phyloP scores from a whole-genome alignment of 2,329 filamentous ascomycete species.

The Gaeumannomyces sp. region DNA sequence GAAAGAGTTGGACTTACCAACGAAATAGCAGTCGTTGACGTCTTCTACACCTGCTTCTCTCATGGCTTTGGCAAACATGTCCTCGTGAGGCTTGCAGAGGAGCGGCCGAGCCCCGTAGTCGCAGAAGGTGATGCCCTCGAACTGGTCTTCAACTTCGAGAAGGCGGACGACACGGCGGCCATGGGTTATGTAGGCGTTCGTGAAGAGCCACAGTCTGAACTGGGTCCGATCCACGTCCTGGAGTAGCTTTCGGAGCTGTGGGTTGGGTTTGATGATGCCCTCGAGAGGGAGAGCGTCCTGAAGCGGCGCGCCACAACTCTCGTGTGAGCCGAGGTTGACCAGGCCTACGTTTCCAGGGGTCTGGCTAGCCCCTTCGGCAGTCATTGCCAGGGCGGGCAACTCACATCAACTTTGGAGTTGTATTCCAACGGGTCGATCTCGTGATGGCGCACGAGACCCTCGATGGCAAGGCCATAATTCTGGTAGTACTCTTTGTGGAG shows the following conservation, averaged over 20 bases:
- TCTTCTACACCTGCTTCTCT: conserved; percentile 66
- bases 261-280: conserved; percentile 72
- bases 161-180: conserved; percentile 75
- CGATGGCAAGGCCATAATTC: conserved; percentile 94
- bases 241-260: conserved; percentile 67
- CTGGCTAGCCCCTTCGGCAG: background rate
- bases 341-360: background rate
- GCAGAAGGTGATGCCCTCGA: conserved; percentile 93
- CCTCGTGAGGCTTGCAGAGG: conserved; percentile 77
- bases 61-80: conserved; percentile 89
- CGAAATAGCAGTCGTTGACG: conserved; percentile 77
- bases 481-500: conserved; percentile 91
- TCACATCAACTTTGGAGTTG: conserved; percentile 75
- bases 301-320: too few species aligned
- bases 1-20: conserved; percentile 54
- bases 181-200: conserved; percentile 91
- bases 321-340: background rate
- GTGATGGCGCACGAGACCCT: conserved; percentile 89
- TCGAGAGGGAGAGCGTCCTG: conserved; percentile 81
- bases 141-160: conserved; percentile 77
- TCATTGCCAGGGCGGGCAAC: background rate
- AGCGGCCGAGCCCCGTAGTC: conserved; percentile 72
- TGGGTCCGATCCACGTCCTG: conserved; percentile 77
- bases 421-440: conserved; percentile 93
- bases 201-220: conserved; percentile 88